Percentiles rank a stretch among this genome's conserved stretches.
phyloP scores from a whole-genome alignment of 768 basidiomycete species.

The Lyophyllum shimeji region DNA sequence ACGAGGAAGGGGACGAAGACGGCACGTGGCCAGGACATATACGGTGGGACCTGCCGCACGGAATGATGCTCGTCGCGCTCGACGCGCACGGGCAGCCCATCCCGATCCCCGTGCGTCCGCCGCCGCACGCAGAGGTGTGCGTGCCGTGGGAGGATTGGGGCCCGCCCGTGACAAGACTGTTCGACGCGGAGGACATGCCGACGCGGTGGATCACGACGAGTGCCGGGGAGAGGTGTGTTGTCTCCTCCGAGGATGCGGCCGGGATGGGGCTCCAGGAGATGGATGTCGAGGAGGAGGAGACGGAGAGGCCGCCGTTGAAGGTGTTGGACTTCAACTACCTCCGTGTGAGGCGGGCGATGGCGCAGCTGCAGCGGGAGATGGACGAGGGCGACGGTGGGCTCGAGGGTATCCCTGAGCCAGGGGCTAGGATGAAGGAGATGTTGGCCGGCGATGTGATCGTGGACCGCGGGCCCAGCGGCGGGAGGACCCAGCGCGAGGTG shows the following conservation, averaged over 20 bases:
- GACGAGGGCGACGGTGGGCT: neutral
- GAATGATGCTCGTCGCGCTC: neutral
- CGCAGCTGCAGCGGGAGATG: neutral
- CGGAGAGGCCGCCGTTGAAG: neutral
- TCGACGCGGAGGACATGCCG: constrained; percentile 24
- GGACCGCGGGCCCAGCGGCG: no score
- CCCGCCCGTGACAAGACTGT: constrained; percentile 32
- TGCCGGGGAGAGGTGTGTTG: constrained; percentile 31
- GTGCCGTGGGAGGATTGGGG: constrained; percentile 33
- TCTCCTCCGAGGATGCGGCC: neutral
- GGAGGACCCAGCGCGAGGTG: neutral
- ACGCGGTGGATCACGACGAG: constrained; percentile 42
- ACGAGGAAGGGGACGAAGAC: neutral
- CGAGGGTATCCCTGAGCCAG: no score
- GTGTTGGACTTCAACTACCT: constrained; percentile 5
- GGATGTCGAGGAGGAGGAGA: neutral
- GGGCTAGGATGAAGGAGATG: no score
- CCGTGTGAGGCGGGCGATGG: neutral
- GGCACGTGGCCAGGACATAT: neutral
- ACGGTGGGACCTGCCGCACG: neutral
- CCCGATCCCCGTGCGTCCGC: neutral
- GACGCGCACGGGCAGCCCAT: constrained; percentile 1
- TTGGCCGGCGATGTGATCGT: no score
- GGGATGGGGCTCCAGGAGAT: no score
- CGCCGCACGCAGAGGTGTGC: neutral